Percentiles rank a stretch among this genome's conserved stretches.
phyloP scores from a whole-genome alignment of 2,329 filamentous ascomycete genomes.

The Neurospora sp. region DNA sequence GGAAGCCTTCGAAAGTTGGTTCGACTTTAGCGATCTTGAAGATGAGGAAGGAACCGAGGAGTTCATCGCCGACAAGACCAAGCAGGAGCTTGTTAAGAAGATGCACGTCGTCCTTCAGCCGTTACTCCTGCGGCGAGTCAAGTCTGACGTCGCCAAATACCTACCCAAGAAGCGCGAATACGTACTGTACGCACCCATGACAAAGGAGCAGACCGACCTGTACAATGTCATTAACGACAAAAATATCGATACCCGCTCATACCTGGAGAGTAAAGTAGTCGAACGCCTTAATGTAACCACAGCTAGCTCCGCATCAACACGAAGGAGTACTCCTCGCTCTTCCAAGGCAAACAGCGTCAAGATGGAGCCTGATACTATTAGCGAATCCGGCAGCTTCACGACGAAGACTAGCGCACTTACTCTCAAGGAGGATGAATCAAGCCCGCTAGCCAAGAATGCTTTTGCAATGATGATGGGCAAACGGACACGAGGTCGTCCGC shows the following conservation, averaged over 20 bases:
- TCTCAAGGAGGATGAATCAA: slow-evolving; percentile 17
- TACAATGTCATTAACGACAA: slow-evolving; percentile 60
- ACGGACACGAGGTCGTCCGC: slow-evolving; percentile 14
- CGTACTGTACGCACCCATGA: slow-evolving; percentile 87
- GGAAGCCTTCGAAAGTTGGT: slow-evolving; percentile 91
- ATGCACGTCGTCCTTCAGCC: slow-evolving; percentile 91
- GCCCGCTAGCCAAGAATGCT: slow-evolving; percentile 30
- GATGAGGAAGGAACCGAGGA: slow-evolving; percentile 72
- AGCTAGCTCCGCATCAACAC: slow-evolving; percentile 32
- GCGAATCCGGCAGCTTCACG: slow-evolving; percentile 22
- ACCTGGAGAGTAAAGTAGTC: slow-evolving; percentile 70
- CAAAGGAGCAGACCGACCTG: slow-evolving; percentile 79
- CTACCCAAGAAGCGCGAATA: slow-evolving; percentile 97
- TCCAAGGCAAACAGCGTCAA: slow-evolving; percentile 30
- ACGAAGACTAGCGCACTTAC: slow-evolving; percentile 28
- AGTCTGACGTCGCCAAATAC: slow-evolving; percentile 82
- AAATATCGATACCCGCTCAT: slow-evolving; percentile 54
- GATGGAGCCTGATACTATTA: slow-evolving; percentile 10
- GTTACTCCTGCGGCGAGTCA: slow-evolving; percentile 76
- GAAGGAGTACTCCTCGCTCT: slow-evolving; percentile 24
- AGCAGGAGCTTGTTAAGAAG: slow-evolving; percentile 71
- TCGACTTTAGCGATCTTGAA: slow-evolving; percentile 87
- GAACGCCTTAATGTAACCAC: slow-evolving; percentile 48
- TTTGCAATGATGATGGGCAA: slow-evolving; percentile 47
- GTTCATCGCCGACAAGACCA: slow-evolving; percentile 68